These are phyloP conservation scores for Didymella keratinophila DNA, from an alignment of 2,329 filamentous ascomycete genomes.

Conservation along the genomic window DNA sequence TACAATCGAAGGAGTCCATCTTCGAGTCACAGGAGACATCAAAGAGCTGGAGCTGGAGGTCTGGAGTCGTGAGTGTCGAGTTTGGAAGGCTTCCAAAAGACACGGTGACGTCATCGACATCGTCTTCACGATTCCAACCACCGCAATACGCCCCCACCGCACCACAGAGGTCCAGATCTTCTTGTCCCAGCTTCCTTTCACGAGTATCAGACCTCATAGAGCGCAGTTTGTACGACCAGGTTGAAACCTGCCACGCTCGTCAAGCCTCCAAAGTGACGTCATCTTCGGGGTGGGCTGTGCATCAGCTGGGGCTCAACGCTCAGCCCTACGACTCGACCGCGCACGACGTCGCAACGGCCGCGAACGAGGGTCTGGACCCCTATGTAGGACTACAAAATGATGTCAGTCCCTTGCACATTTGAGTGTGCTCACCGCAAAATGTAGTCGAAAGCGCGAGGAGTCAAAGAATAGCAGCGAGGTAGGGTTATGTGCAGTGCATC, in stretches of 20 bases:
- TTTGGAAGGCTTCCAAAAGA: background rate
- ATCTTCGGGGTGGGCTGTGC: constrained; percentile 10
- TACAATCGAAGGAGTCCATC: too few species aligned
- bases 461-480: constrained; percentile 8
- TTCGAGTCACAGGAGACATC: too few species aligned
- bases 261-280: constrained; percentile 8
- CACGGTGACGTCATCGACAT: background rate
- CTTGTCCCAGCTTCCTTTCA: background rate
- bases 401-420: constrained; percentile 4
- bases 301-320: constrained; percentile 14
- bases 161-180: background rate
- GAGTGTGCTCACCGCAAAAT: background rate
- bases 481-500: constrained; percentile 6
- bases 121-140: background rate
- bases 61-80: background rate
- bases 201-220: background rate
- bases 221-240: background rate
- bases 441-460: background rate
- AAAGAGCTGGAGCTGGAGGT: background rate
- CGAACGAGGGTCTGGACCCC: background rate
- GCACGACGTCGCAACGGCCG: constrained; percentile 3
- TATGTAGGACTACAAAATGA: background rate
- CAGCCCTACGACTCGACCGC: constrained; percentile 5
- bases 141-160: background rate
- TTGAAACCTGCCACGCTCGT: background rate